These are phyloP conservation scores for Kluyveromyces starmeri DNA, from an alignment of 805 yeast species.

Conservation along the genomic window DNA sequence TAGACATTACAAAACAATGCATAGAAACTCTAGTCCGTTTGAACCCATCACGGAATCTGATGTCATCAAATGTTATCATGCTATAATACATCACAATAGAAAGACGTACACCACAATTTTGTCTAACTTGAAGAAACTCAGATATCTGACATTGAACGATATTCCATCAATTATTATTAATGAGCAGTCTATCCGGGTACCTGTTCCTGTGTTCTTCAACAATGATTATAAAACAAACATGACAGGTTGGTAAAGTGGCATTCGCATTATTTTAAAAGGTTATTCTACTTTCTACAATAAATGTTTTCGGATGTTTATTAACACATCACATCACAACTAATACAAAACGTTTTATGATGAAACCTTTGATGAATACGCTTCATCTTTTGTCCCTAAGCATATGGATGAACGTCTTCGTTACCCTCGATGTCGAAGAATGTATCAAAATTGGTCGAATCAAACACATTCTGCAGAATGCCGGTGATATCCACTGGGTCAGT, in stretches of 20 bases:
- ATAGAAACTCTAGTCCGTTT: conserved; percentile 15
- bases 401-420: no score
- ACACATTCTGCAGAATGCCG: conserved; percentile 2
- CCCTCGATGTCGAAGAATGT: not conserved
- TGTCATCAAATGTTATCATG: conserved; percentile 29
- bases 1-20: conserved; percentile 8
- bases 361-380: no score
- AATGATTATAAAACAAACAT: conserved; percentile 27
- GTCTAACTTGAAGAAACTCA: conserved; percentile 26
- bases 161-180: conserved; percentile 29
- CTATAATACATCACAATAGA: conserved; percentile 32
- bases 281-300: no score
- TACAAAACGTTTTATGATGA: no score
- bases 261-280: no score
- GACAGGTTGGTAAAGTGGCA: conserved; percentile 22
- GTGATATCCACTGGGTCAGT: conserved; percentile 1
- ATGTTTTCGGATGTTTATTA: no score
- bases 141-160: conserved; percentile 34
- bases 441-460: conserved; percentile 3
- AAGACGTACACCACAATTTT: conserved; percentile 30
- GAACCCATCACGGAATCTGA: conserved; percentile 26
- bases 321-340: no score
- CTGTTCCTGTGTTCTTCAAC: conserved; percentile 32
- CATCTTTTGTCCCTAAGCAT: no score
- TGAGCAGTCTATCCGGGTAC: conserved; percentile 22